Evolutionary conservation across 1,284 basidiomycete species (phyloP), one percentile per base, ranked within the genome.

Genomic region (Leccinum angustisporum): DNA sequence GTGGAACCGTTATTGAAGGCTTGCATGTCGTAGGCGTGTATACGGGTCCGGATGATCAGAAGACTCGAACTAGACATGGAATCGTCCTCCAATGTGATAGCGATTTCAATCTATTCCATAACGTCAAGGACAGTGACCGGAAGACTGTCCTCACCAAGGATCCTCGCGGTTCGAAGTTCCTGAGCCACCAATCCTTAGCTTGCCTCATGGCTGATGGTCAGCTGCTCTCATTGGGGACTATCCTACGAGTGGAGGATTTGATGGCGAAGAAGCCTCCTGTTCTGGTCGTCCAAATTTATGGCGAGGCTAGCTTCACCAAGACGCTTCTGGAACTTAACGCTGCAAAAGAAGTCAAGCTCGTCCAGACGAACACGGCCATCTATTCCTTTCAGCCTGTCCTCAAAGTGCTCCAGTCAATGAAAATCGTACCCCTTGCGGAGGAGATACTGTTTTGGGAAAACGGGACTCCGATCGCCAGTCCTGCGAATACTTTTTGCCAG

Each of bases 321-420:
- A 68, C 79, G 5, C 74, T 86, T 4, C 61, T 76, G 11, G 72
- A 66, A 38, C 69, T 88, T 52, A 80, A 79, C 52, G 60, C 63
- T 2, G 74, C 74, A 5, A 65, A 71, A 16, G 57, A 74, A 5
- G 68, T 86, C 54, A 76, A 77, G 30, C 76, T 88, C 16, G 65
- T 88, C n/a, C 82, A 83, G 63, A 82, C 87, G 25, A 80, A 87
- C 62, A 83, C 83, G 0, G 84, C 85, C 0, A 72, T 87, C 4
- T 88, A 87, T 66, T 74, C 86, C 0, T 88, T 82, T 62, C 83
- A 86, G 65, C 86, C 86, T 1, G 76, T 88, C 18, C 75, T 88
- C 31, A 79, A 73, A 54, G 80, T 79, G 5, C 74, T 88, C 16
- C 80, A 88, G 68, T 70, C 75, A 16, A 80, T 77, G 59, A 75